Base-by-base conservation (phyloP, 2,329 filamentous ascomycete genomes). In the Teratosphaeria nubilosa region DNA sequence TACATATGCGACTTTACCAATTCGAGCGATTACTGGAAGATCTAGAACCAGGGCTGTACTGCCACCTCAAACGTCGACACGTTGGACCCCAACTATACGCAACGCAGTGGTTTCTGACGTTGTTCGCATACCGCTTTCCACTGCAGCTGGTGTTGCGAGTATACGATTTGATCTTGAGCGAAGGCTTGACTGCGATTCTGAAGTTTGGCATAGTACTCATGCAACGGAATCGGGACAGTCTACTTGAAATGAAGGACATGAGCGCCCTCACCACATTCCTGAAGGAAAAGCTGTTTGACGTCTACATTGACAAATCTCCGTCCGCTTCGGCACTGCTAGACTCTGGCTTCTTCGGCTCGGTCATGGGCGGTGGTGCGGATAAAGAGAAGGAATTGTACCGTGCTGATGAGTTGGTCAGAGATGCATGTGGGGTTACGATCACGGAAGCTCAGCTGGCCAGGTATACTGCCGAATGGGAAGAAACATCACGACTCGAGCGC, bases 91-190 rank as follows among this genome's bases (percentile, higher is more conserved):
- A 96, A 69, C 80, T 99, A 9, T 99, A 99, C 71, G 94, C 94
- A 51, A 99, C 94, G 0, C 94, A 99, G 73, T 99, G 94, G 94
- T 99, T 99, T 75, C 81, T 99, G 54, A 99, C 94, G 0, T 80
- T 99, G n/a, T 99, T 99, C 70, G 91, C 92, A 32, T 99, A 99
- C 73, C 88, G 95, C 50, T 99, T 99, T 73, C 94, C 94, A 9
- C 80, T 99, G 7, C 94, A 99, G 70, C 84, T 99, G 10, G 94
- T 99, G 6, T 85, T 99, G 59, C 88, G 94, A 32, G 95, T 99
- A 55, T 99, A 97, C 74, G 94, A 99, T 70, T 77, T 99, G 57
- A 94, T 99, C 55, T 80, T 99, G 20, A 94, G 90, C 53, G 92
- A 97, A 73, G 94, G 95, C 2, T 79, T 99, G 16, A 80, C 78